A percentile compares a stretch with the other conserved stretches of the same genome.
Conservation (phyloP, 352 stramenopile species). For the Phytophthora quininea region DNA sequence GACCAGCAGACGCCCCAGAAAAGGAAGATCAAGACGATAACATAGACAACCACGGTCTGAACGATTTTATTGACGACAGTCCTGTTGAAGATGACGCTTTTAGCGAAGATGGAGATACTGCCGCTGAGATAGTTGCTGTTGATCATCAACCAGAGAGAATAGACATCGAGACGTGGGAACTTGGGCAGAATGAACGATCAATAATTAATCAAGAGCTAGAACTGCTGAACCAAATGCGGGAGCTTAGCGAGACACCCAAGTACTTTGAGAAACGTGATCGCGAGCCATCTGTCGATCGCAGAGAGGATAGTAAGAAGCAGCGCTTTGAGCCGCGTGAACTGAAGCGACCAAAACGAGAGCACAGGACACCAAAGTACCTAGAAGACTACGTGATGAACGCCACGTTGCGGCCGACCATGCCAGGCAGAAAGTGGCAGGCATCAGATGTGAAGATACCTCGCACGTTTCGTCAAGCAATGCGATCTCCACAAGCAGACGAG, state of each 20-base stretch:
- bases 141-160: neutral
- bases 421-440: constrained; percentile 1
- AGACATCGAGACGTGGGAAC: constrained; percentile 3
- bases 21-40: too few species aligned
- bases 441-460: neutral
- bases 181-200: neutral
- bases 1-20: too few species aligned
- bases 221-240: neutral
- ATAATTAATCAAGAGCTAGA: neutral
- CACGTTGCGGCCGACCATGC: neutral
- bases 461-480: neutral
- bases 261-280: neutral
- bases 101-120: neutral
- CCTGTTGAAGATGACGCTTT: neutral
- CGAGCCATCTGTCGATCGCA: neutral
- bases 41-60: too few species aligned
- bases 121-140: neutral
- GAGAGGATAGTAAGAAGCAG: constrained; percentile 5
- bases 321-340: constrained; percentile 6
- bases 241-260: neutral
- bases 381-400: constrained; percentile 12
- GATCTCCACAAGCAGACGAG: neutral
- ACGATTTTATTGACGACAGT: too few species aligned
- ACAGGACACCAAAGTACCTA: constrained; percentile 4
- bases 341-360: constrained; percentile 2